These are phyloP conservation scores for Colletotrichum somersetense DNA, from an alignment of 2,329 filamentous ascomycete species.

Conservation along the genomic window DNA sequence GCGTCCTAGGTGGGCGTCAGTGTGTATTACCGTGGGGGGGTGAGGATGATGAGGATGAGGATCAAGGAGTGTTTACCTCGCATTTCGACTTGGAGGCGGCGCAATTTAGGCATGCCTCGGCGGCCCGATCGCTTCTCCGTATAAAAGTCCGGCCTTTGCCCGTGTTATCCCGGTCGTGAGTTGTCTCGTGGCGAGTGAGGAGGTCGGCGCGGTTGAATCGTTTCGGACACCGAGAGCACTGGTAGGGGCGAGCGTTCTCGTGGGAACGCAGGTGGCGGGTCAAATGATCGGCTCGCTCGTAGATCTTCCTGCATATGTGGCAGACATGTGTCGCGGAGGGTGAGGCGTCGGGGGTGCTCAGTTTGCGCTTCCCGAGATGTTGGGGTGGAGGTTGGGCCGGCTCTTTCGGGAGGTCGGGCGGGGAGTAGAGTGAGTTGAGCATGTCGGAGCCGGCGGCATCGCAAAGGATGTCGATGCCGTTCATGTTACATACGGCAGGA, in stretches of 20 bases:
- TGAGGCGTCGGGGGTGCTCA: conserved; percentile 33
- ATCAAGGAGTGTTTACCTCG: conserved; percentile 24
- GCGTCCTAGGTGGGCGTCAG: conserved; percentile 16
- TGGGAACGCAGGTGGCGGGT: conserved; percentile 38
- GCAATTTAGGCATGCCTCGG: conserved; percentile 37
- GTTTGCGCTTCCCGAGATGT: conserved; percentile 31
- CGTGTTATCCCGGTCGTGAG: conserved; percentile 38
- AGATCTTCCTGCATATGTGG: conserved; percentile 36
- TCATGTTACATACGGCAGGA: conserved; percentile 24
- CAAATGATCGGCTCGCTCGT: conserved; percentile 39
- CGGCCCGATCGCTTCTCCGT: conserved; percentile 36
- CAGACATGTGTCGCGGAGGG: conserved; percentile 32
- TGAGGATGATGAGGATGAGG: no score
- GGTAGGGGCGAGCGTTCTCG: conserved; percentile 38
- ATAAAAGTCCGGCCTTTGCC: conserved; percentile 39
- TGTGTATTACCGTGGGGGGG: not conserved
- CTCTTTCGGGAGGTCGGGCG: conserved; percentile 28
- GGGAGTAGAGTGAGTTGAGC: conserved; percentile 32
- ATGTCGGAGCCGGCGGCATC: conserved; percentile 40
- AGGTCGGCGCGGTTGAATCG: conserved; percentile 40
- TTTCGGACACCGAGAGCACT: conserved; percentile 37
- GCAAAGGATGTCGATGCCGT: conserved; percentile 37
- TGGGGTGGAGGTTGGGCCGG: conserved; percentile 28
- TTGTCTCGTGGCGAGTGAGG: conserved; percentile 38
- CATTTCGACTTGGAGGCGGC: conserved; percentile 41